These are phyloP conservation scores for Penicillium decumbens DNA, from an alignment of 2,329 filamentous ascomycete species.

Conservation along the genomic window DNA sequence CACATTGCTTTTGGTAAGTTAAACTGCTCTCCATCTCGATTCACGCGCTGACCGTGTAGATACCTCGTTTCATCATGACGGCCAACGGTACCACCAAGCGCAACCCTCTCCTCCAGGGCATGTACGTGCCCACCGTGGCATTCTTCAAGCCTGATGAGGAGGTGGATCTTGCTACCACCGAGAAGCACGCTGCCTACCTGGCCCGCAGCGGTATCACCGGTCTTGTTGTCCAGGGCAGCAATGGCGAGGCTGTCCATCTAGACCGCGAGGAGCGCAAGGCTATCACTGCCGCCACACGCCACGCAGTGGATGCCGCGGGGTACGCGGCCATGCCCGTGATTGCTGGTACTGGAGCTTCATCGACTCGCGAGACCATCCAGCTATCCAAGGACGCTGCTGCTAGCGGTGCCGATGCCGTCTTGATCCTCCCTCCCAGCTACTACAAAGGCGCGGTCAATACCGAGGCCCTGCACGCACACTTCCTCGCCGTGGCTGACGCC, in stretches of 20 bases:
- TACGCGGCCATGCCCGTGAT: constrained; percentile 65
- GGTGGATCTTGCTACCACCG: constrained; percentile 59
- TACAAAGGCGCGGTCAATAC: constrained; percentile 64
- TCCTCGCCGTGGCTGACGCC: constrained; percentile 58
- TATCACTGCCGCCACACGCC: constrained; percentile 65
- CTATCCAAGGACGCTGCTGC: constrained; percentile 64
- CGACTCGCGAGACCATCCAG: constrained; percentile 66
- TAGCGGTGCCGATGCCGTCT: constrained; percentile 68
- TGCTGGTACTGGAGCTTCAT: constrained; percentile 70
- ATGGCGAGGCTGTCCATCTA: constrained; percentile 77
- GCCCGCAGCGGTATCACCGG: constrained; percentile 67
- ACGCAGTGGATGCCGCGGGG: constrained; percentile 63
- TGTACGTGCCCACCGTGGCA: constrained; percentile 70
- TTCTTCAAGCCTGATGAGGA: constrained; percentile 67
- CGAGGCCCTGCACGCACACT: constrained; percentile 59
- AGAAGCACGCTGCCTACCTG: constrained; percentile 61
- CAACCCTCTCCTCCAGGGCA: constrained; percentile 44
- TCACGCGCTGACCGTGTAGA: not conserved
- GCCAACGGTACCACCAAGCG: constrained; percentile 18
- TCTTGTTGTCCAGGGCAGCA: constrained; percentile 72
- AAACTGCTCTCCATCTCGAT: not conserved
- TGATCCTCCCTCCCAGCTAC: constrained; percentile 72
- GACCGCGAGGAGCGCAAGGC: constrained; percentile 64
- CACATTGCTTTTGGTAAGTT: not conserved
- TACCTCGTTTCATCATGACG: constrained; percentile 18